These are phyloP conservation scores for Rhizoclosmatium sp. DNA, from an alignment of 192 early-diverging fungal species.

Conservation along the genomic window DNA sequence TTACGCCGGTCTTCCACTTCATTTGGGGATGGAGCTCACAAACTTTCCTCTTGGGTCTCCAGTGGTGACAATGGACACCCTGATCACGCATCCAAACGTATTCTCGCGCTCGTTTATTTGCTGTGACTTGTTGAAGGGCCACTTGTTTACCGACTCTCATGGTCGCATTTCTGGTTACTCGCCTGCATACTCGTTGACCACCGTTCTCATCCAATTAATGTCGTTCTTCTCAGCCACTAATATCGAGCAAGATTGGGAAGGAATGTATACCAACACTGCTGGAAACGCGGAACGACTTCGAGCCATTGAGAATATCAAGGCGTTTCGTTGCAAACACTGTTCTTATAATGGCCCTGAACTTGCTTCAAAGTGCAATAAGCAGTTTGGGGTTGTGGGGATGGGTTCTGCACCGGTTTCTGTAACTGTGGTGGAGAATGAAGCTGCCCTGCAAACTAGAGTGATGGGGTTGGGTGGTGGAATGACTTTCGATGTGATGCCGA, in stretches of 20 bases:
- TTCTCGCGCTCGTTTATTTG: conserved; percentile 41
- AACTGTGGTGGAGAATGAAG: background rate
- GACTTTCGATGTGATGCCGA: conserved; percentile 5
- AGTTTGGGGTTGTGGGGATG: background rate
- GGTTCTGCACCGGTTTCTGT: background rate
- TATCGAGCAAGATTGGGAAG: conserved; percentile 24
- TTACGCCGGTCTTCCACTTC: conserved; percentile 27
- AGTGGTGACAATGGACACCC: conserved; percentile 32
- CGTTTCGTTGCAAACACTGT: conserved; percentile 31
- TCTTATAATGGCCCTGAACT: conserved; percentile 5
- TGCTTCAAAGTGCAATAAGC: background rate
- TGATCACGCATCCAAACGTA: conserved; percentile 29
- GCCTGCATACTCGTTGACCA: conserved; percentile 35
- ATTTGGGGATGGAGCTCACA: conserved; percentile 14
- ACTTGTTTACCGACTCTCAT: conserved; percentile 1
- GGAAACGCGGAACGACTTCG: background rate
- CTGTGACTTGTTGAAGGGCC: conserved; percentile 40
- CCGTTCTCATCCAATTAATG: conserved; percentile 42
- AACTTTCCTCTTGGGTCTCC: conserved; percentile 5
- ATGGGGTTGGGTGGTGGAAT: background rate
- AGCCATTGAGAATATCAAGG: background rate
- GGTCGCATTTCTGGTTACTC: conserved; percentile 42
- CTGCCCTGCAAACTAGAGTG: background rate
- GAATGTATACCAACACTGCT: background rate
- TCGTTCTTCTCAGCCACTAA: conserved; percentile 34